Evolutionary conservation across 1,284 basidiomycete species (phyloP), one percentile per base, ranked within the genome.

Genomic region (Moesziomyces globuligerus): DNA sequence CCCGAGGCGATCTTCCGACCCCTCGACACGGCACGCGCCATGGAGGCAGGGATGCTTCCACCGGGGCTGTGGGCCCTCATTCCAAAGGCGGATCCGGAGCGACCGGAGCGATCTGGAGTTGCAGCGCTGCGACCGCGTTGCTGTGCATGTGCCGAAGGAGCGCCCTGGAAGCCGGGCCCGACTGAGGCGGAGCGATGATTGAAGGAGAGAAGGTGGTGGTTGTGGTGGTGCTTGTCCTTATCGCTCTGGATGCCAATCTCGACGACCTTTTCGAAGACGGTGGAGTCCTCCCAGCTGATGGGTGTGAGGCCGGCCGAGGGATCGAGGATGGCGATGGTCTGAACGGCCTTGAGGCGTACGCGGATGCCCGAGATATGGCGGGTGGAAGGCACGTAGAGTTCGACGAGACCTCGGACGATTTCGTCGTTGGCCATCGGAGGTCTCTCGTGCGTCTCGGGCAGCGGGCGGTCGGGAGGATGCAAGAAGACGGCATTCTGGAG

Each of bases 371-470:
- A 68, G 29, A 82, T 80, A 48, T 75, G 74, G 13, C 81, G 72
- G 8, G 61, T 64, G 18, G 74, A 67, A 15, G 81, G 81, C 3
- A 79, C 78, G 45, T 75, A 71, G 45, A 82, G 65, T 55, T 82
- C 80, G 26, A 82, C 75, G 17, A 82, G 65, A 13, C 81, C 81
- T 7, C 79, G 70, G 10, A 81, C 77, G 29, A 82, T 64, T 46
- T 79, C 78, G 58, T 82, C 80, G 44, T 77, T 76, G 28, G 77
- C 72, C 48, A 75, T 68, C 8, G 80, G 80, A 7, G 78, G 78
- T 8, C 58, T 42, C 26, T 75, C 74, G 59, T 75, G 62, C 15
- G 64, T 66, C 10, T 73, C 71, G 18, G 72, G 72, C 4, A 71
- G 55, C 18, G 69, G 56, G n/a, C 58, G 67, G 28, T 75, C 70